phyloP scores from a whole-genome alignment of 345 rosid genomes.

The Boechera retrofracta region DNA sequence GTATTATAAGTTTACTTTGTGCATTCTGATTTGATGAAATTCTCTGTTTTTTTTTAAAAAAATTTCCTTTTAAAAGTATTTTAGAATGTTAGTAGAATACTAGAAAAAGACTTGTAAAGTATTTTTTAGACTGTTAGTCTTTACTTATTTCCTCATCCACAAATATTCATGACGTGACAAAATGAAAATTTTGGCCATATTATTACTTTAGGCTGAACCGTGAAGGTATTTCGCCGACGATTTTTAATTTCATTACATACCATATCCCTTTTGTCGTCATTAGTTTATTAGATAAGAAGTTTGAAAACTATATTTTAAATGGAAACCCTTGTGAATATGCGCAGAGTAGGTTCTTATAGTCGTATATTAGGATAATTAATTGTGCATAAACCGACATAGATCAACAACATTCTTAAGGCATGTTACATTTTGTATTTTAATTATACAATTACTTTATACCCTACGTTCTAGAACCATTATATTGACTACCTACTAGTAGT shows the following conservation, averaged over 20 bases:
- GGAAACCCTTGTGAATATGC: background rate
- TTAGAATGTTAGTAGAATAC: background rate
- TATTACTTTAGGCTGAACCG: slow-evolving; percentile 2
- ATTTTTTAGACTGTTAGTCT: background rate
- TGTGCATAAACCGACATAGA: slow-evolving; percentile 43
- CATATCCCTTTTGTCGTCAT: slow-evolving; percentile 4
- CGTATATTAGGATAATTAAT: slow-evolving; percentile 29
- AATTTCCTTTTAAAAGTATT: background rate
- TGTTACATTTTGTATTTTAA: slow-evolving; percentile 29
- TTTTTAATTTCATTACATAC: slow-evolving; percentile 18
- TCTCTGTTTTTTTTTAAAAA: background rate
- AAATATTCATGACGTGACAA: slow-evolving; percentile 15
- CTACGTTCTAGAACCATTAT: slow-evolving; percentile 34
- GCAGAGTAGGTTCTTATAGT: slow-evolving; percentile 19
- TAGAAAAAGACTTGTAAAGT: background rate
- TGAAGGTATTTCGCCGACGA: slow-evolving; percentile 37
- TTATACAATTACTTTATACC: background rate
- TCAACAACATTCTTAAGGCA: slow-evolving; percentile 40
- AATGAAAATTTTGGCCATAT: slow-evolving; percentile 4
- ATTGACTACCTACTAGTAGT: slow-evolving; percentile 23
- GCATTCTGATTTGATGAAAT: slow-evolving; percentile 5
- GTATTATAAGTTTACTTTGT: slow-evolving; percentile 31
- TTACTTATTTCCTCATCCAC: slow-evolving; percentile 15
- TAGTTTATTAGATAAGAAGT: background rate
- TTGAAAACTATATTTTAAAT: slow-evolving; percentile 17